A percentile compares a stretch with the other conserved stretches of the same genome.
These are phyloP conservation scores for Micractinium conductrix DNA, from an alignment of 139 green algal species.

Conservation along the genomic window DNA sequence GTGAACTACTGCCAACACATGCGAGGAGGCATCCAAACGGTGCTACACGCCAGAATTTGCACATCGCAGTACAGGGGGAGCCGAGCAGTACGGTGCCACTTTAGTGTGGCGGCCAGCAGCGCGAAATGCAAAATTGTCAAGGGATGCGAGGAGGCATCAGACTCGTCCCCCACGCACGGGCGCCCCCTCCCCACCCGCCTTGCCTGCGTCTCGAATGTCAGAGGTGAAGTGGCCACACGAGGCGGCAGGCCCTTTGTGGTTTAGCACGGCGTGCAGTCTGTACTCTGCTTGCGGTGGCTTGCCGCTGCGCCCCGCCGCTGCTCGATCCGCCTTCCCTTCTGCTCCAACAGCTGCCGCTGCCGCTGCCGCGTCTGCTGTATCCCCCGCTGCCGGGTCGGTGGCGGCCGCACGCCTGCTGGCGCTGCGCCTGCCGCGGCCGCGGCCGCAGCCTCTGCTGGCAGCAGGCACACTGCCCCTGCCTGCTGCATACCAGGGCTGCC, in stretches of 20 bases:
- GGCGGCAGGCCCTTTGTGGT: constrained; percentile 42
- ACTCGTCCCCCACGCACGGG: not conserved
- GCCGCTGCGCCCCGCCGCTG: not conserved
- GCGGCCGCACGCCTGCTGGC: not conserved
- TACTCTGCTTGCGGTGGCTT: constrained; percentile 11
- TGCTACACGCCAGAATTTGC: too few relatives aligned
- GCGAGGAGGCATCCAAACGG: too few relatives aligned
- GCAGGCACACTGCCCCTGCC: not conserved
- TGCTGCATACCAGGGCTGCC: not conserved
- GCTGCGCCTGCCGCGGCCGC: not conserved
- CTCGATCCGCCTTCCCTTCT: not conserved
- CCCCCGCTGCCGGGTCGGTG: not conserved
- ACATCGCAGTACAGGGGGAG: not conserved
- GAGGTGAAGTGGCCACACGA: constrained; percentile 52
- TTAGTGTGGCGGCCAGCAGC: not conserved
- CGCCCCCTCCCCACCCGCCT: too few relatives aligned
- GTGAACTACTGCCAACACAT: too few relatives aligned
- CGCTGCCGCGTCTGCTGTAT: not conserved
- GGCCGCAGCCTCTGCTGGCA: not conserved
- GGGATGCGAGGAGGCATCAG: not conserved
- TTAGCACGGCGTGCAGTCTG: constrained; percentile 38
- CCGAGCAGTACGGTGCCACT: not conserved
- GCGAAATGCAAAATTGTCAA: not conserved
- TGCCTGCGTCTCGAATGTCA: constrained; percentile 33
- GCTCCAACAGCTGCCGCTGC: not conserved